phyloP scores from a whole-genome alignment of 257 asterid species.

The Jaltomata sinuosa region DNA sequence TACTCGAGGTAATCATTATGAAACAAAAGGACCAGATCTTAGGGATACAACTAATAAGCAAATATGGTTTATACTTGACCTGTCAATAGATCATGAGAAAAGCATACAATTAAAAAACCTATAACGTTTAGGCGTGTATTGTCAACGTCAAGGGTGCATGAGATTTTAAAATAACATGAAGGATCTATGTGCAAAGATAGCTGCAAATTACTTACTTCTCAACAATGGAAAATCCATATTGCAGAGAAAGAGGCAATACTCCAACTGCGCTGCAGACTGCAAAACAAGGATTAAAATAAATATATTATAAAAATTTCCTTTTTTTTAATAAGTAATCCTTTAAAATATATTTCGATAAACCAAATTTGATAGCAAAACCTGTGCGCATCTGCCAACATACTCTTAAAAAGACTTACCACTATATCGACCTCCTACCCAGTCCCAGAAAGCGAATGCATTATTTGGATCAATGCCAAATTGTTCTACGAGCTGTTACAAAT shows the following conservation, averaged over 20 bases:
- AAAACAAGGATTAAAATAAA: constrained; percentile 25
- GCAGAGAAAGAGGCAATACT: constrained; percentile 95
- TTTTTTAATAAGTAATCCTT: background rate
- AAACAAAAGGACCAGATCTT: background rate
- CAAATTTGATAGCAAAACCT: background rate
- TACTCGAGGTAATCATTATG: background rate
- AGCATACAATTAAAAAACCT: background rate
- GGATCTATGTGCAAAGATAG: constrained; percentile 10
- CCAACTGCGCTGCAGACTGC: constrained; percentile 99
- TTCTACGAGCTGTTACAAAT: constrained; percentile 72
- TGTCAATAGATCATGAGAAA: background rate
- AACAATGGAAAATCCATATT: constrained; percentile 79
- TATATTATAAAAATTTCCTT: background rate
- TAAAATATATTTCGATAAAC: background rate
- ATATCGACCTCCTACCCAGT: constrained; percentile 99
- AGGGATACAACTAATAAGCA: background rate
- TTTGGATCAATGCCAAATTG: constrained; percentile 97
- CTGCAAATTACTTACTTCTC: constrained; percentile 56
- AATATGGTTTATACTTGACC: background rate
- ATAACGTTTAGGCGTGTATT: background rate
- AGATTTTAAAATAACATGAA: background rate
- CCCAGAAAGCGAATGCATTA: constrained; percentile 99
- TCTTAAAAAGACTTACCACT: constrained; percentile 51
- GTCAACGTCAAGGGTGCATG: background rate
- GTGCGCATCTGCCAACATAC: constrained; percentile 6